These are phyloP conservation scores for Nannizzia gypsea DNA, from an alignment of 2,329 filamentous ascomycete species.

Conservation along the genomic window DNA sequence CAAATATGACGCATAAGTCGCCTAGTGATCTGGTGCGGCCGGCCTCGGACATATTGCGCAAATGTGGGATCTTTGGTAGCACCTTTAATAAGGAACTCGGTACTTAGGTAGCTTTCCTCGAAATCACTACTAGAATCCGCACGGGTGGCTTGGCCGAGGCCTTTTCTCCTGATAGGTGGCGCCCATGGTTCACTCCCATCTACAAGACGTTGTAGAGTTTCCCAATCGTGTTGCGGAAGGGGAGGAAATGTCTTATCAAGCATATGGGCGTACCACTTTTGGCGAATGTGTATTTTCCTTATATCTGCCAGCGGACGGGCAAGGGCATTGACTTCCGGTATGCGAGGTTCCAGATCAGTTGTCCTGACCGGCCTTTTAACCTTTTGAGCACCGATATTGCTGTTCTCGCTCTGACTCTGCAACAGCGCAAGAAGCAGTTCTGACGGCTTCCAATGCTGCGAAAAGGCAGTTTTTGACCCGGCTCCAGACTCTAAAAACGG, in stretches of 20 bases:
- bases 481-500: conserved; percentile 12
- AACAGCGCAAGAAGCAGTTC: conserved; percentile 4
- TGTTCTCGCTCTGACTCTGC: conserved; percentile 10
- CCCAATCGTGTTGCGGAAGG: conserved; percentile 27
- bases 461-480: conserved; percentile 8
- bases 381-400: conserved; percentile 19
- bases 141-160: not conserved
- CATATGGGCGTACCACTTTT: conserved; percentile 27
- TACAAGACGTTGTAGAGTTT: conserved; percentile 24
- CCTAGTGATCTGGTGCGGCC: conserved; percentile 30
- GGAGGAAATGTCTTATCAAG: conserved; percentile 28
- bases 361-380: conserved; percentile 8
- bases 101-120: conserved; percentile 12
- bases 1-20: conserved; percentile 30
- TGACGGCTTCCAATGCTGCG: conserved; percentile 9
- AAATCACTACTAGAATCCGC: not conserved
- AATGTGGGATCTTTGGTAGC: conserved; percentile 29
- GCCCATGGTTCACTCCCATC: conserved; percentile 24
- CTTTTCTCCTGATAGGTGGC: conserved; percentile 20
- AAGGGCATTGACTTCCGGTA: conserved; percentile 30
- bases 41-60: conserved; percentile 22
- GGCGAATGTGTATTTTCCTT: conserved; percentile 24
- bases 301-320: conserved; percentile 23
- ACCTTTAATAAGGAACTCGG: conserved; percentile 25
- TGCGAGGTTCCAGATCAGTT: conserved; percentile 17